Evolutionary conservation across 441 rosid species (phyloP), one percentile per base, ranked within the genome.

Genomic region (Corymbia calophylla): DNA sequence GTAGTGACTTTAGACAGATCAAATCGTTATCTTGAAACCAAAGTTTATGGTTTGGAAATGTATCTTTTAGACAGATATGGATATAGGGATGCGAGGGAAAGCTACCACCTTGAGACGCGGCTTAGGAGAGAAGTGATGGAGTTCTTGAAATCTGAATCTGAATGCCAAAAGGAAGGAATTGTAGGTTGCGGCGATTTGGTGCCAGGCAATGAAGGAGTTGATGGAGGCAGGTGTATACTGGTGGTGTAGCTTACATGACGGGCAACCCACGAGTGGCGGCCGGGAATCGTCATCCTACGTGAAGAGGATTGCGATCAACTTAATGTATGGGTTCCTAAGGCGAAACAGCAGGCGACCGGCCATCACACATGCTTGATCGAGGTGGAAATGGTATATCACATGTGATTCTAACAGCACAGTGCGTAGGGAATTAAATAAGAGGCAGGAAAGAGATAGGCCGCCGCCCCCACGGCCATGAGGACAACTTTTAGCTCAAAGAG

Each of bases 51-150:
- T 5, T 73, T 39, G 48, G 48, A 35, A 68, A 19, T 81, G 9
- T 80, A 53, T n/a, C 66, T 17, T 16, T 32, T 66, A 87, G 17
- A 29, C 8, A 91, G 93, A 62, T 88, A 64, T 8, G 94, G 91
- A 9, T 87, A 90, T 89, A 91, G 86, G 88, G 89, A 92, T 15
- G 77, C 21, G 3, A 66, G 23, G 77, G 77, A 66, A 6, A 17
- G 44, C 77, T 66, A 66, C 23, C 19, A 18, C 39, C 17, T 31
- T 31, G 77, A 66, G 77, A 66, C 44, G 17, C 23, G 77, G 77
- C 35, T 31, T 44, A 66, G 17, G 21, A 66, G 4, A 31, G 77
- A 66, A 31, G 77, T 66, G 77, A 66, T 66, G 77, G 77, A 66
- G 77, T 66, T 66, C 77, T 66, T 32, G 77, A 18, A 31, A 66